Evolutionary conservation across 1,284 basidiomycete genomes (phyloP).

Genomic region (Ustilago hordei): DNA sequence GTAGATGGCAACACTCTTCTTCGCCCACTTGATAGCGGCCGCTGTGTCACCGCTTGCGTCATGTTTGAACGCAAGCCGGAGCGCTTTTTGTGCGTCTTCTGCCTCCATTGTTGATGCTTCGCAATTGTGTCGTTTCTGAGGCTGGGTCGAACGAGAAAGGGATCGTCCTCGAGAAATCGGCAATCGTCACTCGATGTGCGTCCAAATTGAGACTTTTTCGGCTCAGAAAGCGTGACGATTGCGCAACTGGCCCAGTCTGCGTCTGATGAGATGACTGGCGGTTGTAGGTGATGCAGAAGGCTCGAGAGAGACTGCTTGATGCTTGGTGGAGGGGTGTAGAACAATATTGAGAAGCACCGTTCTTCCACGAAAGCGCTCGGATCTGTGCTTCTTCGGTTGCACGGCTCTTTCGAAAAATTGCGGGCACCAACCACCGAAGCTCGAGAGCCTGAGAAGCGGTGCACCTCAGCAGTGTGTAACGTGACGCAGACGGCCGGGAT

Average conservation of each 20-base stretch:
- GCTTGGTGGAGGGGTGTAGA: background rate
- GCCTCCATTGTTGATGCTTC: constrained; percentile 42
- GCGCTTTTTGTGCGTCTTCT: constrained; percentile 65
- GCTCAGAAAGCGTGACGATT: background rate
- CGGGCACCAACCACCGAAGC: constrained; percentile 6
- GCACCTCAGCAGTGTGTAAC: constrained; percentile 4
- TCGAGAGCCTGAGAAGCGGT: background rate
- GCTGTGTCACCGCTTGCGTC: constrained; percentile 60
- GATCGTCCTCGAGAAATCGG: background rate
- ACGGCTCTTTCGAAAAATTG: background rate
- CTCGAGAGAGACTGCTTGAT: background rate
- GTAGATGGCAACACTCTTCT: constrained; percentile 88
- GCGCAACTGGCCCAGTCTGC: background rate
- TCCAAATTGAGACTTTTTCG: background rate
- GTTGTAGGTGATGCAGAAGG: background rate
- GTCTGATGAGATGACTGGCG: background rate
- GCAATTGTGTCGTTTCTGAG: too few species aligned
- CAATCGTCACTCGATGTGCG: background rate
- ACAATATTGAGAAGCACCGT: constrained; percentile 10
- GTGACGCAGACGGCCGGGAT: background rate
- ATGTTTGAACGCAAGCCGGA: constrained; percentile 65
- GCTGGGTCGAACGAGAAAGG: background rate
- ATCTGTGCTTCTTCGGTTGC: constrained; percentile 16
- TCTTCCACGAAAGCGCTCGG: constrained; percentile 5
- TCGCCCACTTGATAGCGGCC: constrained; percentile 84